Evolutionary conservation across 805 yeast genomes (phyloP).

Genomic region (Yarrowia keelungensis): DNA sequence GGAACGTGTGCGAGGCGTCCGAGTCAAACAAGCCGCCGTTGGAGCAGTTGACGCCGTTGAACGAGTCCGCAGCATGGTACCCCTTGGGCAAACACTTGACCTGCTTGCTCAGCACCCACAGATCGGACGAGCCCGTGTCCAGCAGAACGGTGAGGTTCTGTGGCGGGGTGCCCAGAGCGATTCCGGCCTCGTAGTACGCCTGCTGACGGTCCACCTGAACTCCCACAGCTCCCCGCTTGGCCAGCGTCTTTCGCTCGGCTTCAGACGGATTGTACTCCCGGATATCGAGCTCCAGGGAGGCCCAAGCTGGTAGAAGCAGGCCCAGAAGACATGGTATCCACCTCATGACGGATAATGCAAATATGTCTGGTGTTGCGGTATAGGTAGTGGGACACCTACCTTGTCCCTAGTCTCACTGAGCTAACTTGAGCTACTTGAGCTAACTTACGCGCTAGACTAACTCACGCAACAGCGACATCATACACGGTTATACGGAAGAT

Average conservation of each 20-base stretch:
- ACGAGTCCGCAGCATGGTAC: conserved; percentile 9
- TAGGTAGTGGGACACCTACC: too few species aligned
- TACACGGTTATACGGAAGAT: too few species aligned
- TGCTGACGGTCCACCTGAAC: neutral
- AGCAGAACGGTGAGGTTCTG: conserved; percentile 19
- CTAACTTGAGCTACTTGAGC: too few species aligned
- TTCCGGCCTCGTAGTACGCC: conserved; percentile 3
- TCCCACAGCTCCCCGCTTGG: neutral
- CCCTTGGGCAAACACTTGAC: conserved; percentile 6
- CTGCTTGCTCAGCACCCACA: conserved; percentile 13
- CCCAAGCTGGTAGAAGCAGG: neutral
- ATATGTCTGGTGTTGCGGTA: too few species aligned
- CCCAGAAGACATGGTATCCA: neutral
- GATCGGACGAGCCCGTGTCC: conserved; percentile 24
- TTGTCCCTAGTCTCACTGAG: too few species aligned
- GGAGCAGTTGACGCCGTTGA: conserved; percentile 19
- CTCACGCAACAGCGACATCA: too few species aligned
- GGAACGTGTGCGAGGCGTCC: neutral
- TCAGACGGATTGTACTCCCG: neutral
- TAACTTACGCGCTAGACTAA: too few species aligned
- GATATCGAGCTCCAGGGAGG: conserved; percentile 3
- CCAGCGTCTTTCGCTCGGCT: neutral
- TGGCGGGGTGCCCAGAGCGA: neutral
- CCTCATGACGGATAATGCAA: neutral
- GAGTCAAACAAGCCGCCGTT: conserved; percentile 1